phyloP scores from a whole-genome alignment of 371 early-diverging fungal genomes.

The Dinochytrium kinnereticum region DNA sequence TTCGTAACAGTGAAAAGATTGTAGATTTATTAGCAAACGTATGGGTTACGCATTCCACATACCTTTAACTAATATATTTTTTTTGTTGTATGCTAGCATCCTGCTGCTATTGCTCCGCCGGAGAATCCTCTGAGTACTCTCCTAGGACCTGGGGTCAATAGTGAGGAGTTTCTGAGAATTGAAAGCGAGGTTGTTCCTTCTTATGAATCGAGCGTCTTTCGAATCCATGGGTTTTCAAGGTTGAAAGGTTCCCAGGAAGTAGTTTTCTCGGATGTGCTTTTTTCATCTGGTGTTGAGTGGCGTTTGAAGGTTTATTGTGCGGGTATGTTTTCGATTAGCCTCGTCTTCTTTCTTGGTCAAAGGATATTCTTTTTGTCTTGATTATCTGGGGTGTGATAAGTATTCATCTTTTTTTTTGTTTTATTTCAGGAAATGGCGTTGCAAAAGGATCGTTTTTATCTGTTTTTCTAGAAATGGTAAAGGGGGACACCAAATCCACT shows the following conservation, averaged over 20 bases:
- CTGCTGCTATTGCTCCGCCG: too few relatives aligned
- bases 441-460: slow-evolving; percentile 31
- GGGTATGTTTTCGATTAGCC: slow-evolving; percentile 28
- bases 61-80: too few relatives aligned
- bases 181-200: slow-evolving; percentile 14
- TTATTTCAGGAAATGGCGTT: slow-evolving; percentile 24
- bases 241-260: slow-evolving; percentile 11
- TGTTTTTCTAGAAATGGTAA: slow-evolving; percentile 40
- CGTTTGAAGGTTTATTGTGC: slow-evolving; percentile 41
- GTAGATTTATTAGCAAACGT: slow-evolving; percentile 29
- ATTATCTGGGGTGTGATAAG: neutral
- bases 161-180: too few relatives aligned
- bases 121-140: too few relatives aligned
- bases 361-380: too few relatives aligned
- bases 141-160: too few relatives aligned
- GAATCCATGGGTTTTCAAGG: neutral
- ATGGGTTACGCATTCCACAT: neutral
- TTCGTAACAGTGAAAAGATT: slow-evolving; percentile 20
- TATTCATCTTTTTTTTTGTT: neutral
- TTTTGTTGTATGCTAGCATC: too few relatives aligned
- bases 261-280: slow-evolving; percentile 26
- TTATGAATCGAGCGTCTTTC: neutral
- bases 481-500: slow-evolving; percentile 15
- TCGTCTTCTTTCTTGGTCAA: too few relatives aligned
- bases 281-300: slow-evolving; percentile 38